Conservation (phyloP, 257 asterid genomes). For the Solanum rostratum region DNA sequence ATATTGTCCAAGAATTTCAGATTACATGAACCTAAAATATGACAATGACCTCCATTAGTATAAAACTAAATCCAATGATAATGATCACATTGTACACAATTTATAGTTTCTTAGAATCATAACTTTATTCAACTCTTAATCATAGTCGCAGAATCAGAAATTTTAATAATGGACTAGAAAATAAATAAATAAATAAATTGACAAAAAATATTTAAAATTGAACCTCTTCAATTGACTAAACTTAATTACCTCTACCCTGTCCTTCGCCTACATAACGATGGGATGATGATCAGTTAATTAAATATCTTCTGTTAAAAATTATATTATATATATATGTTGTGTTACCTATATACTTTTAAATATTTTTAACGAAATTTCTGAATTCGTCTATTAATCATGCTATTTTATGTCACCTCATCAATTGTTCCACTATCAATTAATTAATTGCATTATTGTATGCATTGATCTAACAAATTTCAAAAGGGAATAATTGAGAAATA, state of each 20-base stretch:
- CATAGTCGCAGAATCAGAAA: background rate
- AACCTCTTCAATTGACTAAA: background rate
- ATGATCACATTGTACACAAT: background rate
- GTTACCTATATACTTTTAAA: background rate
- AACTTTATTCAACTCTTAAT: background rate
- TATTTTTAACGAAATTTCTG: background rate
- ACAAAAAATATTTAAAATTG: background rate
- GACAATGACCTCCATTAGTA: background rate
- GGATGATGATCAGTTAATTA: background rate
- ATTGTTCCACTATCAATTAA: background rate
- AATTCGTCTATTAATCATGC: background rate
- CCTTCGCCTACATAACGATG: background rate
- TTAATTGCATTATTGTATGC: background rate
- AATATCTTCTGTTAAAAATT: background rate
- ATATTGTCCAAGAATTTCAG: background rate
- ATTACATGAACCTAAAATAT: background rate
- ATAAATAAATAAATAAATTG: background rate
- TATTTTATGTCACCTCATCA: background rate
- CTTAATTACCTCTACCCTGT: background rate
- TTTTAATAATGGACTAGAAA: background rate
- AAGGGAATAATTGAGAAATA: background rate
- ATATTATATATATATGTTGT: background rate
- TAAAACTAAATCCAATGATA: background rate
- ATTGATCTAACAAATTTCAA: background rate
- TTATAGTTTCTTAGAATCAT: background rate